Evolutionary conservation across 108 stramenopile genomes (phyloP), one percentile per base, ranked within the genome.

Genomic region (Phaeodactylum tricornutum): DNA sequence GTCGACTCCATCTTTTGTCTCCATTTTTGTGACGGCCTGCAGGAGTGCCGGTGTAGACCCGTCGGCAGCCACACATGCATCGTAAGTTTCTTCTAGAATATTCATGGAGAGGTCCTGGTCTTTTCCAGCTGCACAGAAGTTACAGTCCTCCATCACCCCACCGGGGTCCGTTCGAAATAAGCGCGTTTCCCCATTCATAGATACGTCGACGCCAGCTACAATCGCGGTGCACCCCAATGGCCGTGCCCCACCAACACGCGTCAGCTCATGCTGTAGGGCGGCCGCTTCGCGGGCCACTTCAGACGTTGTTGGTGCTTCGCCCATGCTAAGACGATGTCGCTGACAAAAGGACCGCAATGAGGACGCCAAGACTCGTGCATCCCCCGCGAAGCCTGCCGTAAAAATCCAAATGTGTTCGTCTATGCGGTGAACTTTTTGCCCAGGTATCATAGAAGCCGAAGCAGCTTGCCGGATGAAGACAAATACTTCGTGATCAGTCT

Each of bases 161-260:
- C 84, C 84, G 2, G 84, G 79, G 38, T 75, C 69, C 26, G 71
- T 72, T 47, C 61, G 72, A 52, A 74, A 81, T 42, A 79, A 47
- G 35, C 53, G 49, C 16, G 58, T 57, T 34, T 57, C 39, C 38
- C 30, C 22, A 5, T 20, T 41, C 49, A 34, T 5, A 11, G 16
- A 8, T 4, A 47, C 29, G 53, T 79, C 77, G 20, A 75, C 55
- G 29, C 85, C 85, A 32, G 81, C 32, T 24, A 88, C 20, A n/a
- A 81, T 53, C 12, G 66, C 86, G 2, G 75, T 61, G 29, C 75
- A 78, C 43, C 79, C 86, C 60, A 88, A 47, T n/a, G 80, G 81
- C 26, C 86, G 56, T 14, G 58, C 61, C 30, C 86, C 86, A 15
- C 66, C 76, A n/a, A 64, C 50, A 37, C 72, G 50, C 20, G 81